phyloP scores from a whole-genome alignment of 2,329 filamentous ascomycete species.

The Fusarium equiseti region DNA sequence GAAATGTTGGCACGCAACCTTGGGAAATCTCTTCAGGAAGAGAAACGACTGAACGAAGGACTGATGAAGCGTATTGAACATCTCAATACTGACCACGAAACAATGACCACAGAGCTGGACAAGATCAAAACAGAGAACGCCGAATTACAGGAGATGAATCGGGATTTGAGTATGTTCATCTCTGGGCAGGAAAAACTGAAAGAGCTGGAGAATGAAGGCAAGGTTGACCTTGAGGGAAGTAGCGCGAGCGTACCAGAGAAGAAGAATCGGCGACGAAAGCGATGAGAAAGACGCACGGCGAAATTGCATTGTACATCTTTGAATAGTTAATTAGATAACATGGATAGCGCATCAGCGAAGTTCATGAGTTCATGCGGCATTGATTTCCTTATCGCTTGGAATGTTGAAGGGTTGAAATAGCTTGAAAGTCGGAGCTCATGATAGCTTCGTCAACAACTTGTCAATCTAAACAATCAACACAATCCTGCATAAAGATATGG shows the following conservation, averaged over 20 bases:
- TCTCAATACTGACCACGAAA: conserved; percentile 72
- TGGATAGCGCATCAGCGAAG: not conserved
- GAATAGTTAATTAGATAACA: not conserved
- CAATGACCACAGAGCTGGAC: conserved; percentile 67
- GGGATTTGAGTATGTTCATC: conserved; percentile 89
- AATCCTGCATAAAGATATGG: not conserved
- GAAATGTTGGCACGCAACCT: conserved; percentile 81
- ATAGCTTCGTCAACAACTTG: not conserved
- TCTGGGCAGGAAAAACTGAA: conserved; percentile 84
- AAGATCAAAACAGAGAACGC: conserved; percentile 72
- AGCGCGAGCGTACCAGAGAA: conserved; percentile 74
- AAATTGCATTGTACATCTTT: not conserved
- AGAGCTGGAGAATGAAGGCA: conserved; percentile 72
- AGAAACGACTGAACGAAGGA: conserved; percentile 85
- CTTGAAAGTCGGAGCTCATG: not conserved
- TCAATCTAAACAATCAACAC: not conserved
- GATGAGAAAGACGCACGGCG: conserved; percentile 3
- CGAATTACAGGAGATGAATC: conserved; percentile 86
- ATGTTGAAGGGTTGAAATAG: not conserved
- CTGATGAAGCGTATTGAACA: conserved; percentile 86
- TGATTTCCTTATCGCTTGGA: not conserved
- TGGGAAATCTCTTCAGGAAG: conserved; percentile 82
- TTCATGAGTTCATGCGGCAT: not conserved
- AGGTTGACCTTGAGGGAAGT: conserved; percentile 75
- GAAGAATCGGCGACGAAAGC: conserved; percentile 65